Conservation (phyloP, 306 rosid species). For the Gleditsia sinensis region DNA sequence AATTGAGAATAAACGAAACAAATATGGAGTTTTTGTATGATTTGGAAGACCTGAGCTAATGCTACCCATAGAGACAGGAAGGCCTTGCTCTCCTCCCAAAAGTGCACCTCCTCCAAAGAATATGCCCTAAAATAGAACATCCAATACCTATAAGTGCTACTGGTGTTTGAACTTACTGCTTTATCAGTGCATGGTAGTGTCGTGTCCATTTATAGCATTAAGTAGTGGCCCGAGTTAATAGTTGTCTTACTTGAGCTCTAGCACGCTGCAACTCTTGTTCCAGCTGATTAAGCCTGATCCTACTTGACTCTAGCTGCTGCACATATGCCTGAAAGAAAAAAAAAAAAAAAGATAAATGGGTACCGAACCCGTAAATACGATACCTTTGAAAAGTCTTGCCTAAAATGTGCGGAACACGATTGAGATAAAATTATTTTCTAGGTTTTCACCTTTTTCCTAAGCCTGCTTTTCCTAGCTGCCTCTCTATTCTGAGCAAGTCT, state of each 20-base stretch:
- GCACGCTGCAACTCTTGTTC: slow-evolving; percentile 95
- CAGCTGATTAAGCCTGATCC: slow-evolving; percentile 86
- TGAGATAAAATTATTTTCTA: not conserved
- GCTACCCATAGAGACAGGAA: slow-evolving; percentile 60
- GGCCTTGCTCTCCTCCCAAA: slow-evolving; percentile 79
- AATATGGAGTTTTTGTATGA: not conserved
- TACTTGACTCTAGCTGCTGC: slow-evolving; percentile 92
- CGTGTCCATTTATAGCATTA: slow-evolving; percentile 24
- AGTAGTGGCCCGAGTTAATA: not conserved
- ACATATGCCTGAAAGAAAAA: slow-evolving; percentile 96
- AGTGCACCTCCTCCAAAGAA: slow-evolving; percentile 70
- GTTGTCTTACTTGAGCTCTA: slow-evolving; percentile 68
- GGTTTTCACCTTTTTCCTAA: slow-evolving; percentile 77
- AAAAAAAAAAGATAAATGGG: not conserved
- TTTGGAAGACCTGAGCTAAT: slow-evolving; percentile 62
- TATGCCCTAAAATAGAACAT: slow-evolving; percentile 59
- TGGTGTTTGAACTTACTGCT: slow-evolving; percentile 1
- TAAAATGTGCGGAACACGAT: slow-evolving; percentile 28
- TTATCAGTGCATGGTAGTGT: not conserved
- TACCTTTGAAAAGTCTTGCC: slow-evolving; percentile 24
- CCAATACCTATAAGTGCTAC: slow-evolving; percentile 10
- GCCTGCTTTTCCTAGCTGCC: slow-evolving; percentile 99
- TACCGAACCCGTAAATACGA: not conserved
- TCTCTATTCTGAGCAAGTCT: slow-evolving; percentile 99
- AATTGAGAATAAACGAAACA: too few relatives aligned